Conservation (phyloP, 208 protist genomes). For the Trypanosoma cruzi region DNA sequence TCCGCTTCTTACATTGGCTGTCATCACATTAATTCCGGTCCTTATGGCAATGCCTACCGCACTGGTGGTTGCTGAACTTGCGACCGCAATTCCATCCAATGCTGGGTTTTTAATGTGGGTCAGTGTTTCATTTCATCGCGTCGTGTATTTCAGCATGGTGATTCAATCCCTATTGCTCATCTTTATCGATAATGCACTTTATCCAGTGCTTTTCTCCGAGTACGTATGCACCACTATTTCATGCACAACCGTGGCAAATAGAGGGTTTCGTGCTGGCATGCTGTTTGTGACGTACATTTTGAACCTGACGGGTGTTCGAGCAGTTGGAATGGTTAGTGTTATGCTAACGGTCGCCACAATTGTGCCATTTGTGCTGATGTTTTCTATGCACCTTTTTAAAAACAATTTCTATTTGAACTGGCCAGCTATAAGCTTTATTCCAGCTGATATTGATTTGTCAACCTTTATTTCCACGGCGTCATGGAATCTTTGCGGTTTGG, state of each 20-base stretch:
- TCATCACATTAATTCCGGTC: constrained; percentile 68
- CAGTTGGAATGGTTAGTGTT: constrained; percentile 65
- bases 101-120: constrained; percentile 81
- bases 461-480: constrained; percentile 79
- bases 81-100: constrained; percentile 75
- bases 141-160: constrained; percentile 67
- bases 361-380: constrained; percentile 64
- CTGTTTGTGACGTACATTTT: constrained; percentile 53
- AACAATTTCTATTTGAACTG: constrained; percentile 75
- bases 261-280: constrained; percentile 48
- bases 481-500: constrained; percentile 83
- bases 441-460: constrained; percentile 57
- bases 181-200: constrained; percentile 79
- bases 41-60: constrained; percentile 68
- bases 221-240: constrained; percentile 61
- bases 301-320: constrained; percentile 68
- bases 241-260: constrained; percentile 30
- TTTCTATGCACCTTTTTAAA: constrained; percentile 53
- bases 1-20: constrained; percentile 62
- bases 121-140: constrained; percentile 57
- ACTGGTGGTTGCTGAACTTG: constrained; percentile 75
- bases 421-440: constrained; percentile 64
- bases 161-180: constrained; percentile 64
- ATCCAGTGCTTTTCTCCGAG: constrained; percentile 80
- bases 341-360: constrained; percentile 57